Evolutionary conservation across 163 green algal genomes (phyloP).

Genomic region (Botryococcus braunii): DNA sequence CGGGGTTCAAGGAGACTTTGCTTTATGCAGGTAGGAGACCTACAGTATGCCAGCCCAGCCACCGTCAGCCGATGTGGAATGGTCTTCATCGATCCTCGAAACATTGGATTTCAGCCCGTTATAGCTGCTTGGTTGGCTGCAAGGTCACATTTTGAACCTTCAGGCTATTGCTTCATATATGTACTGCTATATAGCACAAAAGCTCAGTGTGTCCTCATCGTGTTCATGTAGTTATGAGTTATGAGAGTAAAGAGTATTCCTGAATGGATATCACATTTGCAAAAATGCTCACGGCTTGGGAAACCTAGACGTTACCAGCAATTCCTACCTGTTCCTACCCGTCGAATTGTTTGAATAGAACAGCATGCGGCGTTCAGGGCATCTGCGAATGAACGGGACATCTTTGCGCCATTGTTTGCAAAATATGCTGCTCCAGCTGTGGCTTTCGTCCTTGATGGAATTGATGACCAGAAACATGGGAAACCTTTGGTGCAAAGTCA

Average conservation of each 20-base stretch:
- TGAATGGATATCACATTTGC: no score
- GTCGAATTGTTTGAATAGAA: no score
- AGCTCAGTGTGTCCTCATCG: no score
- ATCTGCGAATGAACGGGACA: background rate
- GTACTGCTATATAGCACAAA: no score
- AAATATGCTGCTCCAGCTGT: slow-evolving; percentile 63
- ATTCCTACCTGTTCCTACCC: no score
- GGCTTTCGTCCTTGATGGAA: slow-evolving; percentile 65
- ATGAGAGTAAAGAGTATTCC: no score
- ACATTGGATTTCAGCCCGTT: slow-evolving; percentile 72
- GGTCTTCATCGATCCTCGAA: slow-evolving; percentile 79
- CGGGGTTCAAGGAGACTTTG: no score
- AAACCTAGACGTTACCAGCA: no score
- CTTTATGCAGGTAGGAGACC: slow-evolving; percentile 13
- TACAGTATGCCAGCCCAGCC: slow-evolving; percentile 70
- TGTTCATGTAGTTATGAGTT: no score
- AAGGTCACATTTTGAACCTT: slow-evolving; percentile 2
- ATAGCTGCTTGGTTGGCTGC: slow-evolving; percentile 60
- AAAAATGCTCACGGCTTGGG: no score
- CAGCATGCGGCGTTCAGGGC: no score
- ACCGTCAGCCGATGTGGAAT: slow-evolving; percentile 78
- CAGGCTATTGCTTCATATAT: background rate
- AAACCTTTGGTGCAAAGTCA: slow-evolving; percentile 44
- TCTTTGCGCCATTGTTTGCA: slow-evolving; percentile 54
- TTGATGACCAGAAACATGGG: slow-evolving; percentile 51